Percentiles rank a stretch among this genome's conserved stretches.
Conservation (phyloP, 768 basidiomycete genomes). For the Favolaschia claudopus region DNA sequence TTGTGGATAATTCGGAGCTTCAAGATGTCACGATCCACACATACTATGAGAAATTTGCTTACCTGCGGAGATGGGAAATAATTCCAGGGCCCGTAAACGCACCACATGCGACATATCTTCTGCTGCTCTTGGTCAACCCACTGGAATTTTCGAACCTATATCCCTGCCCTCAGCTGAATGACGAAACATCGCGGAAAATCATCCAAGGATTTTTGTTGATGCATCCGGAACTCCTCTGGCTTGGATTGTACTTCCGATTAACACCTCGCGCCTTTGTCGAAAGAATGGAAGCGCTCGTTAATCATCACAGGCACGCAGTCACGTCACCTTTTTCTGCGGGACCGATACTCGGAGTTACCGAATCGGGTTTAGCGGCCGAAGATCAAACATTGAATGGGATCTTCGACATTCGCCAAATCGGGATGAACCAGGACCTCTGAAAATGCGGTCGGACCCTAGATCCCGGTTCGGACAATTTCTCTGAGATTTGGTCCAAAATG, state of each 20-base stretch:
- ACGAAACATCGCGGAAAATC: too few species aligned
- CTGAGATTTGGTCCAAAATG: too few species aligned
- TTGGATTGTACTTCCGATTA: background rate
- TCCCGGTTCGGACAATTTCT: too few species aligned
- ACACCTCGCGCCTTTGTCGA: background rate
- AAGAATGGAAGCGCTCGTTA: background rate
- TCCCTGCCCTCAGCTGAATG: background rate
- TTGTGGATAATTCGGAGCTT: background rate
- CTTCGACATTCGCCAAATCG: background rate
- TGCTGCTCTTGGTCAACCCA: background rate
- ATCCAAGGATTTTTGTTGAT: conserved; percentile 1
- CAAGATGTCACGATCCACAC: conserved; percentile 2
- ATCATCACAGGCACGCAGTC: background rate
- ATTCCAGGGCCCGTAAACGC: background rate
- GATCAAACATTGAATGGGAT: background rate
- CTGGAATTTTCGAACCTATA: background rate
- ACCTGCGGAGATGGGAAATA: background rate
- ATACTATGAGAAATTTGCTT: background rate
- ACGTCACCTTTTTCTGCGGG: background rate
- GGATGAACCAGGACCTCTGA: too few species aligned
- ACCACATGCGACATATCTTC: background rate
- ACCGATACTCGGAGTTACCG: background rate
- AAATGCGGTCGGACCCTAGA: too few species aligned
- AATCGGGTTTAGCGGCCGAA: background rate
- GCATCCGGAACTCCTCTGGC: conserved; percentile 4